Conservation (phyloP, 2,329 filamentous ascomycete species). For the Fusarium sp. region DNA sequence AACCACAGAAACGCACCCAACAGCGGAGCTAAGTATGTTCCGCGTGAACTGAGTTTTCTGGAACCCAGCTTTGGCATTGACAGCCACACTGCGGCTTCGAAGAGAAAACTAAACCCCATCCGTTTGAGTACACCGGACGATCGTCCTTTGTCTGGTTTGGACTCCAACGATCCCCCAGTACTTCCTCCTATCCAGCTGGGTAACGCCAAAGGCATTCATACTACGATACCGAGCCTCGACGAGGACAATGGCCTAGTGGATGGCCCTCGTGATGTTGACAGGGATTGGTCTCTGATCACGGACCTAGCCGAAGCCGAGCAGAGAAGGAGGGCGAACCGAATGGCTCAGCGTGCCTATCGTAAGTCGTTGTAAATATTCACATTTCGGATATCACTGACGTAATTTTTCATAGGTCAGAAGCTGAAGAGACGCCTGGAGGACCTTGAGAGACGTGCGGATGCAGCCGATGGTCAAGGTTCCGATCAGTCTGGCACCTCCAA, state of each 20-base stretch:
- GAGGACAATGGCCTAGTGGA: neutral
- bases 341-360: neutral
- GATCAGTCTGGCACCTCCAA: neutral
- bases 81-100: neutral
- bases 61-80: neutral
- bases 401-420: neutral
- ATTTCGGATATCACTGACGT: neutral
- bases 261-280: neutral
- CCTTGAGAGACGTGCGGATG: too few species aligned
- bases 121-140: neutral
- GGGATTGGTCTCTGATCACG: neutral
- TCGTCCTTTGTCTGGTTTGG: neutral
- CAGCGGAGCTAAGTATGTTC: too few species aligned
- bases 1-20: too few species aligned
- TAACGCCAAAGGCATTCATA: neutral
- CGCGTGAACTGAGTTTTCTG: neutral
- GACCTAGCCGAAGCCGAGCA: neutral
- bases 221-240: neutral
- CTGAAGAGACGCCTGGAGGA: too few species aligned
- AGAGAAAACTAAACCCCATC: neutral
- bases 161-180: neutral
- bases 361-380: neutral
- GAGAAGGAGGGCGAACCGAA: neutral
- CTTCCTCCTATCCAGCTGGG: neutral
- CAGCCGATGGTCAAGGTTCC: too few species aligned